A percentile compares a stretch with the other conserved stretches of the same genome.
Evolutionary conservation across 1,139 yeast genomes (phyloP).

Genomic region (Suhomyces bolitotheri): DNA sequence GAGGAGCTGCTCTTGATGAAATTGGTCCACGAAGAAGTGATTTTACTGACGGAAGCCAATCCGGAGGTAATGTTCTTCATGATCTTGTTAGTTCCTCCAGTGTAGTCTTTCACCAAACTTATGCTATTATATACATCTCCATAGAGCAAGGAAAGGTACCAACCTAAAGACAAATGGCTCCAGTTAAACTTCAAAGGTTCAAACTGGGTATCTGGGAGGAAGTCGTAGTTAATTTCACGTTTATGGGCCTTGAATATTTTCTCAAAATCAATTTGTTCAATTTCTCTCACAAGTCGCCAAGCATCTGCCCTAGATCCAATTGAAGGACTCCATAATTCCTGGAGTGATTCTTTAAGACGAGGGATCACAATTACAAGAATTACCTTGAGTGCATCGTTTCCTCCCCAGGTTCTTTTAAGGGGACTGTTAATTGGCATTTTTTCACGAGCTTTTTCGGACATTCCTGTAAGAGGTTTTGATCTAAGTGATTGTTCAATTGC

Average conservation of each 20-base stretch:
- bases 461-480: conserved; percentile 57
- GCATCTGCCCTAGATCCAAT: conserved; percentile 28
- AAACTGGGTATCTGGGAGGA: conserved; percentile 39
- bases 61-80: conserved; percentile 43
- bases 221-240: conserved; percentile 32
- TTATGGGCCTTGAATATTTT: conserved; percentile 21
- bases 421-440: conserved; percentile 56
- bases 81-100: conserved; percentile 30
- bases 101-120: conserved; percentile 23
- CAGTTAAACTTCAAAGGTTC: conserved; percentile 59
- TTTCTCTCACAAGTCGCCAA: conserved; percentile 38
- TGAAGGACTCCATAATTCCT: conserved; percentile 36
- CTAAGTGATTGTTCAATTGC: conserved; percentile 35
- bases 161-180: conserved; percentile 66
- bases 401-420: conserved; percentile 59
- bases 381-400: conserved; percentile 50
- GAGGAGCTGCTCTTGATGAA: conserved; percentile 20
- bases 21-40: conserved; percentile 44
- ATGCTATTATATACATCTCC: conserved; percentile 57
- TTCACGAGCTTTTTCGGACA: conserved; percentile 60
- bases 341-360: conserved; percentile 33
- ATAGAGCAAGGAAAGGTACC: conserved; percentile 75
- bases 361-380: conserved; percentile 49
- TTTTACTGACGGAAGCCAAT: conserved; percentile 45
- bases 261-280: conserved; percentile 37